Base-by-base conservation (phyloP, 257 asterid species). In the Solanum paucissectum region DNA sequence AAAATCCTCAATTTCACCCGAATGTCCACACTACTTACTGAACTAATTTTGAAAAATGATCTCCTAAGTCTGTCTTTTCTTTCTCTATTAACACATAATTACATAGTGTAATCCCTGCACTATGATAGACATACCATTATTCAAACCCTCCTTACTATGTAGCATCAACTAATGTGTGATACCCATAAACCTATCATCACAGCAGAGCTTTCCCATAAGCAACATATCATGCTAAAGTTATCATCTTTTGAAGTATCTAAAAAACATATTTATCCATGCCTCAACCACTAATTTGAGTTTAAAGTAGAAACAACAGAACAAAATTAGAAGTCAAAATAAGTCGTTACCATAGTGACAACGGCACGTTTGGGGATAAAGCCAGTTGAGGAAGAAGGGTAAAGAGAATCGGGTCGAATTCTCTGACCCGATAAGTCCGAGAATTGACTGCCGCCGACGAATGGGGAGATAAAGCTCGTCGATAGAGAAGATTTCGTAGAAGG, bases 321-420 rank as follows among this genome's bases (percentile, higher is more conserved):
- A 79, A 60, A 79, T 79, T 79, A 36, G 66, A 79, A 79, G 66
- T 20, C 66, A 79, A 79, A 69, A 42, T 16, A 73, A 46, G 64
- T 10, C 16, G 18, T 33, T 91, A 96, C 98, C 99, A 94, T 96
- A n/a, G 98, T 93, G 12, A 96, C 96, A 37, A 94, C 98, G 44
- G 97, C 93, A 12, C 99, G 98, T 89, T 92, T 94, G 79, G 91
- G 87, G 29, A 89, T 88, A 77, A 91, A 89, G 58, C 84, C 49
- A 14, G 93, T 58, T 6, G 93, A 88, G 88, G 93, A 88, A 84
- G 90, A 85, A 9, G 93, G 93, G 85, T 87, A 90, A 55, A 94
- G 95, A 23, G 95, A 95, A 89, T 88, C 88, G 88, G 98, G 95
- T 81, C 93, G 97, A 88, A 93, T 93, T 87, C 76, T 93, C 32